Conservation (phyloP, 352 stramenopile genomes). For the Plasmopara halstedii region DNA sequence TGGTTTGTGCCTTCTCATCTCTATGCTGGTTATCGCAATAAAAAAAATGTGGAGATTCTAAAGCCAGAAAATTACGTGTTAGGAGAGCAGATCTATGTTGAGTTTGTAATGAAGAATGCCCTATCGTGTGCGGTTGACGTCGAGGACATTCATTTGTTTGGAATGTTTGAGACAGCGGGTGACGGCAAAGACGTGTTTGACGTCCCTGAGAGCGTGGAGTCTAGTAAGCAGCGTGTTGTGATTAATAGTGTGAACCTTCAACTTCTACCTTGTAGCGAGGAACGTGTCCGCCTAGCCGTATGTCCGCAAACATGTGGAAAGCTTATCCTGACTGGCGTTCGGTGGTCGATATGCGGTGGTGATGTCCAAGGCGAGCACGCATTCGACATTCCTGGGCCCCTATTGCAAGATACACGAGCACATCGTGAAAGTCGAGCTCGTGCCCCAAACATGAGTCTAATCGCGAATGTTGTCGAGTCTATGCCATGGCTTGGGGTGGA, state of each 20-base stretch:
- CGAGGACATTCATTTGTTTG: constrained; percentile 72
- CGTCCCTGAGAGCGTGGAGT: constrained; percentile 30
- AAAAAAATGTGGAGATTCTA: constrained; percentile 30
- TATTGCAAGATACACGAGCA: constrained; percentile 74
- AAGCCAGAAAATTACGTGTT: constrained; percentile 60
- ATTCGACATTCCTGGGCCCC: constrained; percentile 70
- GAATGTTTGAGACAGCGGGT: constrained; percentile 42
- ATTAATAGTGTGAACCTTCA: constrained; percentile 71
- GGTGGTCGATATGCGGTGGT: constrained; percentile 77
- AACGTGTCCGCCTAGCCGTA: constrained; percentile 58
- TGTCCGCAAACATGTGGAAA: constrained; percentile 51
- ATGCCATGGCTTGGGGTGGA: constrained; percentile 83
- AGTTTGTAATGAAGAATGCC: constrained; percentile 85
- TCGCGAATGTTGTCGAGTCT: constrained; percentile 55
- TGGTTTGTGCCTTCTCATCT: constrained; percentile 47
- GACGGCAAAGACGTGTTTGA: constrained; percentile 26
- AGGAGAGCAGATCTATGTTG: constrained; percentile 74
- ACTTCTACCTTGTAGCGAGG: constrained; percentile 67
- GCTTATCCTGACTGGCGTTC: constrained; percentile 57
- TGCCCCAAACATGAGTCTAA: constrained; percentile 67
- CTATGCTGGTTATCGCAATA: constrained; percentile 54
- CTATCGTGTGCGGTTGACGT: constrained; percentile 78
- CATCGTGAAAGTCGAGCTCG: constrained; percentile 64
- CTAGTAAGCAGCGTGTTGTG: constrained; percentile 28
- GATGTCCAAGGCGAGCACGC: constrained; percentile 75